phyloP scores from a whole-genome alignment of 139 green algal genomes.

The Chlorella sorokiniana region DNA sequence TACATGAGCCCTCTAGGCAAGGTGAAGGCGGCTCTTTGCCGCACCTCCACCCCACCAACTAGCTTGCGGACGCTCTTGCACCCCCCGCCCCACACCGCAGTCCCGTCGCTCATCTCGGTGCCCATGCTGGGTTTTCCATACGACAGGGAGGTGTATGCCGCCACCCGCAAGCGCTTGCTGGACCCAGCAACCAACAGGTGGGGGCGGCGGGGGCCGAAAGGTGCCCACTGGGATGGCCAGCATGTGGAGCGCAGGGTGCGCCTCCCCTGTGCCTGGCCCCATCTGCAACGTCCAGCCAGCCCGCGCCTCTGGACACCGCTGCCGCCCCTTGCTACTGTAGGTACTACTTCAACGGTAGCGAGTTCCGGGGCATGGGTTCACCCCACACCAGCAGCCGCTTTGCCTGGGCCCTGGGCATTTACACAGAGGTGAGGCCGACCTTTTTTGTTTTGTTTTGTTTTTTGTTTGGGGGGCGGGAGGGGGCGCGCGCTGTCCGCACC shows the following conservation, averaged over 20 bases:
- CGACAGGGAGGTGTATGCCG: conserved; percentile 41
- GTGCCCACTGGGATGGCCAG: too few relatives aligned
- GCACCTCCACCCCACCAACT: too few relatives aligned
- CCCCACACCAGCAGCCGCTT: conserved; percentile 52
- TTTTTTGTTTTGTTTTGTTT: too few relatives aligned
- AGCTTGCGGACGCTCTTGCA: too few relatives aligned
- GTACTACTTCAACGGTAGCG: conserved; percentile 49
- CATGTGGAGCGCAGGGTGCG: too few relatives aligned
- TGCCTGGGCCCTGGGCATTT: conserved; percentile 60
- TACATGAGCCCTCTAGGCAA: too few relatives aligned
- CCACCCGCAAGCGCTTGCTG: conserved; percentile 48
- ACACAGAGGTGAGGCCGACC: conserved; percentile 18
- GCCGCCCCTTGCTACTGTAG: background rate
- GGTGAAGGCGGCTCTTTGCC: too few relatives aligned
- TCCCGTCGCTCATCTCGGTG: conserved; percentile 66
- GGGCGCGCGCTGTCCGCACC: too few relatives aligned
- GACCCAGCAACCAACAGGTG: conserved; percentile 38
- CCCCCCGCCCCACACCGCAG: background rate
- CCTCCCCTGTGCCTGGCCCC: too few relatives aligned
- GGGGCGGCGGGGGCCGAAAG: background rate
- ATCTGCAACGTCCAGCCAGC: background rate
- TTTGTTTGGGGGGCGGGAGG: too few relatives aligned
- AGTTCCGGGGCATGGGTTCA: conserved; percentile 55
- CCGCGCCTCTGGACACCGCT: too few relatives aligned
- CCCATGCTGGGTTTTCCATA: conserved; percentile 64